Evolutionary conservation across 2,329 filamentous ascomycete species (phyloP).

Genomic region (Huntiella savannae): DNA sequence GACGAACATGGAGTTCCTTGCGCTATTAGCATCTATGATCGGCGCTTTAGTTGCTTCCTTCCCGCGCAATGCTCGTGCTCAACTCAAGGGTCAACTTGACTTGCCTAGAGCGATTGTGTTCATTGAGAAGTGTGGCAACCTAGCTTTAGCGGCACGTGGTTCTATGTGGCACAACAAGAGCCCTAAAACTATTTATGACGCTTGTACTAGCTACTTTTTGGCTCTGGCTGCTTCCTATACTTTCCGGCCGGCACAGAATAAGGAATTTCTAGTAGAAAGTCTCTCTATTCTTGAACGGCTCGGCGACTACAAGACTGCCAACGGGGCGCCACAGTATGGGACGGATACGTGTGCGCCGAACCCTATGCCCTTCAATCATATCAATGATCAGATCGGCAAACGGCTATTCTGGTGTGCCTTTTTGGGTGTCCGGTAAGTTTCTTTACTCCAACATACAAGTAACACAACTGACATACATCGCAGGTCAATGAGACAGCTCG

Average conservation of each 20-base stretch:
- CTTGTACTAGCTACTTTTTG: constrained; percentile 60
- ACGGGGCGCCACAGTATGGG: constrained; percentile 21
- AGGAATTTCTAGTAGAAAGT: constrained; percentile 54
- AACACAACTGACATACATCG: constrained; percentile 9
- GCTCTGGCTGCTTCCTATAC: constrained; percentile 48
- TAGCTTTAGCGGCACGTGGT: constrained; percentile 49
- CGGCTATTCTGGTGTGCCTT: constrained; percentile 74
- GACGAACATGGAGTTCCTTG: constrained; percentile 46
- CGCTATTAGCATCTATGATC: constrained; percentile 56
- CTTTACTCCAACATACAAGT: constrained; percentile 7
- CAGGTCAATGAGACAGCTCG: constrained; percentile 61
- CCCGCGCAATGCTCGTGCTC: constrained; percentile 48
- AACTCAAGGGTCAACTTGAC: constrained; percentile 46
- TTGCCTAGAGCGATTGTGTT: constrained; percentile 52
- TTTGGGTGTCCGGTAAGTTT: constrained; percentile 44
- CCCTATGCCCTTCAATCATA: constrained; percentile 39
- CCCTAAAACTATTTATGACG: constrained; percentile 30
- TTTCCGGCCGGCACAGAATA: constrained; percentile 45
- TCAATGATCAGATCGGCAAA: constrained; percentile 55
- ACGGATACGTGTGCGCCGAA: constrained; percentile 22
- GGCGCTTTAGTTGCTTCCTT: constrained; percentile 57
- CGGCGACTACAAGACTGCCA: constrained; percentile 11
- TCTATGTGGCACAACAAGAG: constrained; percentile 29
- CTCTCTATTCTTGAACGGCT: constrained; percentile 31
- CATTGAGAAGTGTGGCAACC: constrained; percentile 50